Evolutionary conservation across 352 stramenopile species (phyloP).

Genomic region (Phytopythium delawarense): DNA sequence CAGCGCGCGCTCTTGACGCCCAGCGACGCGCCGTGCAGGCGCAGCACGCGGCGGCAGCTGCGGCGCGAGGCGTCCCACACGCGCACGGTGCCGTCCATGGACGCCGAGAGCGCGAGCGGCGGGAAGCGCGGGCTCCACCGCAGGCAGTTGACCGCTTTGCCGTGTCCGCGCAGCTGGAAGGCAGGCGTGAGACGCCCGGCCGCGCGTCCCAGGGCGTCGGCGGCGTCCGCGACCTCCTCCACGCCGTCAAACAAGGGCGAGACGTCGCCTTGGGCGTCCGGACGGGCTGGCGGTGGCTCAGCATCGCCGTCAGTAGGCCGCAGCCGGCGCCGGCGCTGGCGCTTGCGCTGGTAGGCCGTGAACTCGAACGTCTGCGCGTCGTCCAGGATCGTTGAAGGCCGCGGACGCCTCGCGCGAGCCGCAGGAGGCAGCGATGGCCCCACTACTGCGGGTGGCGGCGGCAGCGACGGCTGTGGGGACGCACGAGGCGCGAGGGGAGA

Average conservation of each 20-base stretch:
- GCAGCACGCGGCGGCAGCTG: conserved; percentile 7
- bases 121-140: conserved; percentile 37
- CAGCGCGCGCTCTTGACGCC: conserved; percentile 56
- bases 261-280: not conserved
- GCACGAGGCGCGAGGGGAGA: not conserved
- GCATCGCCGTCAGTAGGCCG: not conserved
- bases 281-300: not conserved
- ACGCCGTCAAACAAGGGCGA: not conserved
- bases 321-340: conserved; percentile 4
- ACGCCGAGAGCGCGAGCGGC: conserved; percentile 47
- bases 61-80: conserved; percentile 31
- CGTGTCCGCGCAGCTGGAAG: conserved; percentile 23
- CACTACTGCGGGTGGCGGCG: not conserved
- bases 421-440: not conserved
- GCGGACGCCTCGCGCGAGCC: not conserved
- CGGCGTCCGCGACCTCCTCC: not conserved
- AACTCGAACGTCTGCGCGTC: conserved; percentile 26
- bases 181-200: not conserved
- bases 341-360: conserved; percentile 27
- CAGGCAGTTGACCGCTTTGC: conserved; percentile 27
- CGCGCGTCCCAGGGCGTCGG: not conserved
- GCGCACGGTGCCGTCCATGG: conserved; percentile 48
- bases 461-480: not conserved
- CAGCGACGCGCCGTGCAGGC: conserved; percentile 24
- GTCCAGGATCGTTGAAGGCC: not conserved